Conservation (phyloP, 805 yeast species). For the Saccharomycopsis vini region DNA sequence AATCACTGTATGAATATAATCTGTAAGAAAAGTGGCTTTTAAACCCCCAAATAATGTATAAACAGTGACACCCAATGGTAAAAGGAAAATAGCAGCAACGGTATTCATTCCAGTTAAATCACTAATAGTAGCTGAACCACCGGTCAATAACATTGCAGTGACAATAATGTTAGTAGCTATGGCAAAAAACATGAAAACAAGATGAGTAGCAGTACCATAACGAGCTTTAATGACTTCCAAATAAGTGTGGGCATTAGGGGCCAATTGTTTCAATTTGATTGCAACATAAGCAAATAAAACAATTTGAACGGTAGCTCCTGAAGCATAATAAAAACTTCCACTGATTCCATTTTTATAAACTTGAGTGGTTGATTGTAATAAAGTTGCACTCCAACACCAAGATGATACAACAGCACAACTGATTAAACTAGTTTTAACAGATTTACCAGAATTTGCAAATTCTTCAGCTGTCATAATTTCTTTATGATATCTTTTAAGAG, state of each 20-base stretch:
- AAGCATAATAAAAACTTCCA: slow-evolving; percentile 79
- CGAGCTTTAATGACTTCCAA: slow-evolving; percentile 75
- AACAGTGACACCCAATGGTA: slow-evolving; percentile 72
- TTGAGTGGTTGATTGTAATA: slow-evolving; percentile 51
- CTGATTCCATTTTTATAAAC: slow-evolving; percentile 70
- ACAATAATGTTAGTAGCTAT: slow-evolving; percentile 82
- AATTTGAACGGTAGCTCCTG: slow-evolving; percentile 88
- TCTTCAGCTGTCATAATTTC: slow-evolving; percentile 90
- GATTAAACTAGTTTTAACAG: slow-evolving; percentile 76
- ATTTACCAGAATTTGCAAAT: slow-evolving; percentile 86
- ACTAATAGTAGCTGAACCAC: slow-evolving; percentile 77
- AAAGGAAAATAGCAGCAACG: slow-evolving; percentile 71
- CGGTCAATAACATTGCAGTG: slow-evolving; percentile 85
- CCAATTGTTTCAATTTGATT: slow-evolving; percentile 78
- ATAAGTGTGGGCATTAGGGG: slow-evolving; percentile 89
- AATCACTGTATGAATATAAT: slow-evolving; percentile 73
- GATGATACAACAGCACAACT: slow-evolving; percentile 87
- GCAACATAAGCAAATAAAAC: slow-evolving; percentile 80
- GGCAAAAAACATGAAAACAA: slow-evolving; percentile 67
- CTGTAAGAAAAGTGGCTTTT: slow-evolving; percentile 74
- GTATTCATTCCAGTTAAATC: slow-evolving; percentile 78
- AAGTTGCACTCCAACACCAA: slow-evolving; percentile 78
- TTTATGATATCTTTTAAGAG: slow-evolving; percentile 68
- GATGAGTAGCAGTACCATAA: slow-evolving; percentile 71
- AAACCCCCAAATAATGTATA: slow-evolving; percentile 78